phyloP scores from a whole-genome alignment of 139 green algal genomes.

The Chlamydomonas incerta region DNA sequence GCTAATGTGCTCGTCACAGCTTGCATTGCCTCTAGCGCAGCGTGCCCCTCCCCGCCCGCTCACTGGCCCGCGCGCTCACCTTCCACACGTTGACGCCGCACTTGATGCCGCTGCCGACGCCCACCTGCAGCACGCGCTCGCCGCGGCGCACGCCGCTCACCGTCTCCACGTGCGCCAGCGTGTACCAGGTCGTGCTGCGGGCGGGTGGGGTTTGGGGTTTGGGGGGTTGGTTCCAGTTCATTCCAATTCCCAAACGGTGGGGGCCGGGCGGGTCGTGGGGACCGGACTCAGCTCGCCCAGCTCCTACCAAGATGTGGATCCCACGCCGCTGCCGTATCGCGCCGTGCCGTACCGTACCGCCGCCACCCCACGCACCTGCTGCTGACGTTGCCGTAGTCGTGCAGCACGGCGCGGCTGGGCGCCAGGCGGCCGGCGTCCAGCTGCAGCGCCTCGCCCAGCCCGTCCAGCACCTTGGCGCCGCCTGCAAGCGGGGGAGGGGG shows the following conservation, averaged over 20 bases:
- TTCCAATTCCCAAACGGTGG: background rate
- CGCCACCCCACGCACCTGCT: slow-evolving; percentile 29
- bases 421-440: slow-evolving; percentile 53
- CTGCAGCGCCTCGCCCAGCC: slow-evolving; percentile 65
- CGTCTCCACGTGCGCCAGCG: slow-evolving; percentile 68
- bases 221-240: no score
- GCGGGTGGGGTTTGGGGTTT: no score
- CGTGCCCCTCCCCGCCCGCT: background rate
- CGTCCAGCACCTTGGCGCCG: slow-evolving; percentile 75
- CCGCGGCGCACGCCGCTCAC: slow-evolving; percentile 58
- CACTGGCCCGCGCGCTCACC: no score
- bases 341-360: background rate
- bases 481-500: slow-evolving; percentile 37
- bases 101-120: slow-evolving; percentile 70
- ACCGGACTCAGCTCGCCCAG: no score
- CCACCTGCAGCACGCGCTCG: slow-evolving; percentile 66
- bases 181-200: slow-evolving; percentile 74
- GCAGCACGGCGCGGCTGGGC: slow-evolving; percentile 59
- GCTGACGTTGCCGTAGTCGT: slow-evolving; percentile 63
- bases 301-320: no score
- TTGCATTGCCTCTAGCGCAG: background rate
- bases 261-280: no score
- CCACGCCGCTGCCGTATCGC: no score
- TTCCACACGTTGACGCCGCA: slow-evolving; percentile 65
- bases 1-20: background rate